Conservation (phyloP, 257 asterid genomes). For the Forsythia viridissima region DNA sequence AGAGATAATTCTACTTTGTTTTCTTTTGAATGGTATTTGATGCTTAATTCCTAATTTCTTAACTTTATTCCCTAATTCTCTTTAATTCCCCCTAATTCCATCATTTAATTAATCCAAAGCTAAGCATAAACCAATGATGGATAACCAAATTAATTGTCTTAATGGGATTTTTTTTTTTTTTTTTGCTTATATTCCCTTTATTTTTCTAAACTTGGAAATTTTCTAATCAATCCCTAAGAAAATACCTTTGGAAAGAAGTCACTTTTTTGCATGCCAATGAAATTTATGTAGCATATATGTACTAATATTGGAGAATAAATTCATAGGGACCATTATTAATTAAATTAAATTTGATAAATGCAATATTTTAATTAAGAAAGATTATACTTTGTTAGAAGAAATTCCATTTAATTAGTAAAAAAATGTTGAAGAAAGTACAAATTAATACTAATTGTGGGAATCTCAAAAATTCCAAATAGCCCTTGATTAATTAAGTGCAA, state of each 20-base stretch:
- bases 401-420: conserved; percentile 25
- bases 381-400: conserved; percentile 21
- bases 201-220: conserved; percentile 1
- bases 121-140: conserved; percentile 31
- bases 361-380: conserved; percentile 17
- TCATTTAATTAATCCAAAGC: conserved; percentile 30
- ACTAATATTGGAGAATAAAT: conserved; percentile 39
- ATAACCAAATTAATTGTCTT: conserved; percentile 9
- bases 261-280: conserved; percentile 39
- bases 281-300: conserved; percentile 28
- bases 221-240: conserved; percentile 17
- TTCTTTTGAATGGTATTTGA: conserved; percentile 36
- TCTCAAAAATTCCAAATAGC: neutral
- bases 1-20: conserved; percentile 12
- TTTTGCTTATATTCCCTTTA: conserved; percentile 28
- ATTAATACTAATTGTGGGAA: neutral
- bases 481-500: neutral
- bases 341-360: conserved; percentile 1
- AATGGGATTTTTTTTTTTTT: conserved; percentile 14
- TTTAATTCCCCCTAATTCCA: conserved; percentile 30
- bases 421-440: conserved; percentile 10
- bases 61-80: conserved; percentile 47
- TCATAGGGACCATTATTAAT: conserved; percentile 28
- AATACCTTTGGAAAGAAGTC: conserved; percentile 19
- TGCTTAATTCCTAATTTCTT: conserved; percentile 37